A percentile compares a stretch with the other conserved stretches of the same genome.
Evolutionary conservation across 768 basidiomycete genomes (phyloP).

Genomic region (Suillus occidentalis): DNA sequence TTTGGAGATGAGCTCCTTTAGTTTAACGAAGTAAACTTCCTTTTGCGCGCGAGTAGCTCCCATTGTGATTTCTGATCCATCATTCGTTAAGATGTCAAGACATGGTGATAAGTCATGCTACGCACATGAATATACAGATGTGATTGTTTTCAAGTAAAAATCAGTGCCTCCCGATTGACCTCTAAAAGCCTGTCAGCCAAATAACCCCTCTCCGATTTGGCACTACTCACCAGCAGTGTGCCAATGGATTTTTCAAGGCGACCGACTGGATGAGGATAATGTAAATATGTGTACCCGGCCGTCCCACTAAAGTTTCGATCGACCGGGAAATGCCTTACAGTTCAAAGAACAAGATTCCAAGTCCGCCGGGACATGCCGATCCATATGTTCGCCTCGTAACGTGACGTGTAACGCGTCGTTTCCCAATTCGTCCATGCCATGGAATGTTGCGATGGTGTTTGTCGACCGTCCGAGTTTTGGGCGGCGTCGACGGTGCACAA

Average conservation of each 20-base stretch:
- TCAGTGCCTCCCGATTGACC: slow-evolving; percentile 93
- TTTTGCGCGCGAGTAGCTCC: slow-evolving; percentile 91
- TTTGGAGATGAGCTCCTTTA: slow-evolving; percentile 88
- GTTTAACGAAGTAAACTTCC: slow-evolving; percentile 87
- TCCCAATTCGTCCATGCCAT: slow-evolving; percentile 44
- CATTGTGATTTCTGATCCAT: slow-evolving; percentile 55
- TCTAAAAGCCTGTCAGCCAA: slow-evolving; percentile 41
- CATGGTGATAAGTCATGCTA: slow-evolving; percentile 3
- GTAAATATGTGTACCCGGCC: slow-evolving; percentile 8
- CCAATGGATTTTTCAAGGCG: slow-evolving; percentile 97
- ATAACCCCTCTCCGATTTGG: not conserved
- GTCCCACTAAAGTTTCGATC: slow-evolving; percentile 24
- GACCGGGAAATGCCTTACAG: slow-evolving; percentile 25
- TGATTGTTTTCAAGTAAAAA: slow-evolving; percentile 21
- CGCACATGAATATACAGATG: slow-evolving; percentile 29
- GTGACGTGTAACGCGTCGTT: slow-evolving; percentile 8
- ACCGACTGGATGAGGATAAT: slow-evolving; percentile 29
- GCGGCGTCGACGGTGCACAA: slow-evolving; percentile 31
- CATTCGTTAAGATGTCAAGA: not conserved
- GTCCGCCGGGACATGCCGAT: slow-evolving; percentile 23
- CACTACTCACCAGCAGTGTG: slow-evolving; percentile 61
- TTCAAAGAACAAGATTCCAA: slow-evolving; percentile 31
- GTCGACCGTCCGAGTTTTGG: slow-evolving; percentile 49
- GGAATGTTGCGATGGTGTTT: slow-evolving; percentile 80
- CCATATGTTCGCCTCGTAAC: not conserved